phyloP scores from a whole-genome alignment of 1,284 basidiomycete species.

The Marasmius oreades region DNA sequence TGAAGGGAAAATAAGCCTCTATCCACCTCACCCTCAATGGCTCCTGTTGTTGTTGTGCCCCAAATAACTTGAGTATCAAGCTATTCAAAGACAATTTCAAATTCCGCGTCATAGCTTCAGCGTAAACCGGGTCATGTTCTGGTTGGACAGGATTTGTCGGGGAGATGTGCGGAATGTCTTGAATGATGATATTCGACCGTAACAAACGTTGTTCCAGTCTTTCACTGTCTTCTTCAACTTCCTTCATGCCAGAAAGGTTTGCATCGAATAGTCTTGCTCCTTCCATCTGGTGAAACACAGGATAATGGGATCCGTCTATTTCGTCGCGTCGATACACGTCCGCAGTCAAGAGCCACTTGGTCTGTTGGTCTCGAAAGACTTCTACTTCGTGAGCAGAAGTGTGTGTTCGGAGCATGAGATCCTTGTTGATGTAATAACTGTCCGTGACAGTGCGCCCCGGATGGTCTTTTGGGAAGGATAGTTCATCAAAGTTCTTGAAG shows the following conservation, averaged over 20 bases:
- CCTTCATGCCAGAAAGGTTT: conserved; percentile 48
- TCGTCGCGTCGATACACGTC: conserved; percentile 99
- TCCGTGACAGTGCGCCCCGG: conserved; percentile 89
- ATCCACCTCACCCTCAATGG: conserved; percentile 95
- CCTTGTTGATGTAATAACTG: conserved; percentile 93
- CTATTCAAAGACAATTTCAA: conserved; percentile 92
- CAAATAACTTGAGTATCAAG: conserved; percentile 84
- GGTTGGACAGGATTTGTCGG: conserved; percentile 80
- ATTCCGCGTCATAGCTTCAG: conserved; percentile 76
- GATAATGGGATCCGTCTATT: conserved; percentile 96
- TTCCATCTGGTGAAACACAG: conserved; percentile 99
- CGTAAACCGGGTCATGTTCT: conserved; percentile 68
- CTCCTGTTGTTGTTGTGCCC: conserved; percentile 47
- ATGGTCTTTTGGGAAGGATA: conserved; percentile 92
- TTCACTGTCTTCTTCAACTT: conserved; percentile 64
- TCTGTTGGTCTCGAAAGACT: conserved; percentile 74
- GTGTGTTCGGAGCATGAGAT: conserved; percentile 93
- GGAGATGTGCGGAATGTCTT: conserved; percentile 79
- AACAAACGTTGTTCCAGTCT: conserved; percentile 60
- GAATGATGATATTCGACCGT: conserved; percentile 75
- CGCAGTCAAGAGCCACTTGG: conserved; percentile 91
- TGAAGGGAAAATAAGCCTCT: conserved; percentile 97
- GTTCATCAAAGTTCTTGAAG: conserved; percentile 93
- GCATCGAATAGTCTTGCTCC: conserved; percentile 81
- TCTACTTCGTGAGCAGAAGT: conserved; percentile 98